phyloP scores from a whole-genome alignment of 2,329 filamentous ascomycete species.

The Diaporthe ilicicola region DNA sequence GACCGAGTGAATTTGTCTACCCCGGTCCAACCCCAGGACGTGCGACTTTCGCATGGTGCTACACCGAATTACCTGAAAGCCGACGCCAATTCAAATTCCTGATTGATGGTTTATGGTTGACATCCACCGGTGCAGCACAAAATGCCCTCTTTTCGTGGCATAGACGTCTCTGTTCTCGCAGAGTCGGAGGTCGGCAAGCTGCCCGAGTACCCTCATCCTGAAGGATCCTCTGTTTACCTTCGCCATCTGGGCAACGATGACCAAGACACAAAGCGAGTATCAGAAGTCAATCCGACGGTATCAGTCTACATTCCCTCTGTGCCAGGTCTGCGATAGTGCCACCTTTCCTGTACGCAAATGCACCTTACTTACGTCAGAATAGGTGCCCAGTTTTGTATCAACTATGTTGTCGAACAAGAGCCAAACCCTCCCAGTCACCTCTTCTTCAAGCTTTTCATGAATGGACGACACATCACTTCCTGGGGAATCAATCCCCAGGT shows the following conservation, averaged over 20 bases:
- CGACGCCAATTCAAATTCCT: background rate
- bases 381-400: constrained; percentile 63
- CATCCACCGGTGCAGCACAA: constrained; percentile 17
- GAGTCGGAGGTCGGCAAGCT: constrained; percentile 48
- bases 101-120: no score
- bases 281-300: constrained; percentile 50
- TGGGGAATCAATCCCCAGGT: constrained; percentile 58
- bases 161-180: constrained; percentile 55
- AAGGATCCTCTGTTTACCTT: constrained; percentile 54
- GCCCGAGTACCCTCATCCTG: constrained; percentile 64
- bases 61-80: background rate
- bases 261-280: constrained; percentile 40
- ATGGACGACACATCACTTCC: constrained; percentile 59
- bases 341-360: background rate
- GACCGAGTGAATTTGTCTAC: background rate
- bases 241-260: constrained; percentile 37
- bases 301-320: constrained; percentile 66
- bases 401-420: constrained; percentile 52
- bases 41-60: background rate
- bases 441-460: constrained; percentile 65
- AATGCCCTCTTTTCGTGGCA: constrained; percentile 60
- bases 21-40: background rate
- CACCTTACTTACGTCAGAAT: background rate
- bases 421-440: constrained; percentile 49
- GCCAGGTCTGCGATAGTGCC: constrained; percentile 51